phyloP scores from a whole-genome alignment of 2,329 filamentous ascomycete species.

The Sporothrix schenckii region DNA sequence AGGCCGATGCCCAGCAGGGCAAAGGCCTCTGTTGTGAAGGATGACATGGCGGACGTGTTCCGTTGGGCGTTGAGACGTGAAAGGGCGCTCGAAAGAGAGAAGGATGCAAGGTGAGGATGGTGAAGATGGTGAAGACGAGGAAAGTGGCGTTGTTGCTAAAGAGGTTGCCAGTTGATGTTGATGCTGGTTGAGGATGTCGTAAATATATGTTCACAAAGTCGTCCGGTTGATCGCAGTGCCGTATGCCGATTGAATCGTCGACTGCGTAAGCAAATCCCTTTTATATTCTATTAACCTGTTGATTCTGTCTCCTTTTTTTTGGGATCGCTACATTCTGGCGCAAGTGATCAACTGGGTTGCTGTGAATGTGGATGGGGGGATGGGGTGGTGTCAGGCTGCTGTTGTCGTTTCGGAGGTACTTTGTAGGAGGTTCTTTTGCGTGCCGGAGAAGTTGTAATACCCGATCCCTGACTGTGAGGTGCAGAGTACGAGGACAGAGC shows the following conservation, averaged over 20 bases:
- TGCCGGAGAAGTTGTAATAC: not conserved
- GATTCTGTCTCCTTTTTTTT: not conserved
- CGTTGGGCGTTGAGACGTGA: too few relatives aligned
- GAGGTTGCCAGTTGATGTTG: not conserved
- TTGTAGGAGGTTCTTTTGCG: not conserved
- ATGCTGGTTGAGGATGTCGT: too few relatives aligned
- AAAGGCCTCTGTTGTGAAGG: slow-evolving; percentile 52
- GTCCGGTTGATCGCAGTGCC: too few relatives aligned
- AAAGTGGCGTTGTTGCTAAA: not conserved
- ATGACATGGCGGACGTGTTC: too few relatives aligned
- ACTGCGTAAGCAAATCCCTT: too few relatives aligned
- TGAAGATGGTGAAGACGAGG: not conserved
- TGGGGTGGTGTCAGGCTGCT: not conserved
- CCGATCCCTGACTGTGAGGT: too few relatives aligned
- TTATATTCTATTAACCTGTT: too few relatives aligned
- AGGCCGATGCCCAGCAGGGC: slow-evolving; percentile 56
- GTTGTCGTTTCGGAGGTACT: not conserved
- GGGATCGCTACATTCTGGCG: slow-evolving; percentile 6
- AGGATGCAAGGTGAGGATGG: not conserved
- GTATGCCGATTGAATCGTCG: too few relatives aligned
- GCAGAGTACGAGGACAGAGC: not conserved
- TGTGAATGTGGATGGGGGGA: not conserved
- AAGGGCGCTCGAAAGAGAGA: too few relatives aligned
- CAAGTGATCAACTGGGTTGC: slow-evolving; percentile 3
- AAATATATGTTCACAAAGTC: too few relatives aligned